A percentile compares a stretch with the other conserved stretches of the same genome.
These are phyloP conservation scores for Symbiodinium pilosum DNA, from an alignment of 73 alveolate species.

Conservation along the genomic window DNA sequence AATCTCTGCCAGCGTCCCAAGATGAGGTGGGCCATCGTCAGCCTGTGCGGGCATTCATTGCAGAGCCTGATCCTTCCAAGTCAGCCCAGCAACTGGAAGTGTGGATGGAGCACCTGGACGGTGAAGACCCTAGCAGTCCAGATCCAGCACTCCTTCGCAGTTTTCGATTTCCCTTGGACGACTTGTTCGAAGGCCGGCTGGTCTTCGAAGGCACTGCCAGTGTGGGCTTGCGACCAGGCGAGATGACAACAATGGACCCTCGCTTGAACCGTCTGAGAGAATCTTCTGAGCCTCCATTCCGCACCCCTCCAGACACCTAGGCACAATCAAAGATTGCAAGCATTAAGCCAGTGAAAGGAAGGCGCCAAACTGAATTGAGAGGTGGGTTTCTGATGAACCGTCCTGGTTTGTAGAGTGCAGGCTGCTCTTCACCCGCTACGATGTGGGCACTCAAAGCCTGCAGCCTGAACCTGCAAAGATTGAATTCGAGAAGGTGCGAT, in stretches of 20 bases:
- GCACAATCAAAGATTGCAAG: conserved; percentile 50
- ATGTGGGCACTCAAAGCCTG: conserved; percentile 24
- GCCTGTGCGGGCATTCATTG: conserved; percentile 63
- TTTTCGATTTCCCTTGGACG: neutral
- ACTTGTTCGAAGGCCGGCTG: conserved; percentile 14
- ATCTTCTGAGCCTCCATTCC: too few species aligned
- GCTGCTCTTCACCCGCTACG: conserved; percentile 61
- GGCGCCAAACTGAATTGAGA: neutral
- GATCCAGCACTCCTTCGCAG: too few species aligned
- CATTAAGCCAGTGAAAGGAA: conserved; percentile 59
- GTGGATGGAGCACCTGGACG: conserved; percentile 92
- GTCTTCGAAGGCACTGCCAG: conserved; percentile 93
- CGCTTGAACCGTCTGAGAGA: too few species aligned
- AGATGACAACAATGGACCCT: conserved; percentile 30
- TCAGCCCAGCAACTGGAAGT: conserved; percentile 40
- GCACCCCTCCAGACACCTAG: neutral
- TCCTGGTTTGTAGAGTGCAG: neutral
- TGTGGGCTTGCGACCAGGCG: conserved; percentile 35
- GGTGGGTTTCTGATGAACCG: too few species aligned
- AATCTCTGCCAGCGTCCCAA: neutral
- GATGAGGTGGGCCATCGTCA: conserved; percentile 64
- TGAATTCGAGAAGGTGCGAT: conserved; percentile 44
- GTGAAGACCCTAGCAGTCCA: too few species aligned
- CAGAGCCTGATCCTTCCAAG: neutral
- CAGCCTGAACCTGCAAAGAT: conserved; percentile 51